These are phyloP conservation scores for Misopates orontium DNA, from an alignment of 257 asterid genomes.

Conservation along the genomic window DNA sequence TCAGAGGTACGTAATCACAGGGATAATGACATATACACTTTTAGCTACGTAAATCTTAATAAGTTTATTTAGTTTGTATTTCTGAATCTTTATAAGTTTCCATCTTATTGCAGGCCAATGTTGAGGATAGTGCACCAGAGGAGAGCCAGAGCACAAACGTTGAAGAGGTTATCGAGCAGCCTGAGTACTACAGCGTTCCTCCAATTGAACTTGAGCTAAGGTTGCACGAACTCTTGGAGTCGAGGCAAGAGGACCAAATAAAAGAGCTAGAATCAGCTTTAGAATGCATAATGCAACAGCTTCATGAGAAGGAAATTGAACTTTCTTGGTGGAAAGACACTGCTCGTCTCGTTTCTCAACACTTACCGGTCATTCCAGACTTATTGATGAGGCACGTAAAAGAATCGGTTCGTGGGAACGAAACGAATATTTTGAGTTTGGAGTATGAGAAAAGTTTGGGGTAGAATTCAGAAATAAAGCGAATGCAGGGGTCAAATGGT, in stretches of 20 bases:
- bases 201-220: slow-evolving; percentile 62
- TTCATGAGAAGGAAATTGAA: slow-evolving; percentile 52
- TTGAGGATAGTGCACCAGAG: slow-evolving; percentile 47
- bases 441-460: slow-evolving; percentile 25
- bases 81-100: background rate
- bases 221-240: slow-evolving; percentile 54
- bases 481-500: background rate
- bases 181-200: slow-evolving; percentile 44
- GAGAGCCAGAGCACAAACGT: slow-evolving; percentile 30
- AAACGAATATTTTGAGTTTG: slow-evolving; percentile 22
- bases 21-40: too few relatives aligned
- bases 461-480: background rate
- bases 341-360: slow-evolving; percentile 44
- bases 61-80: too few relatives aligned
- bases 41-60: too few relatives aligned
- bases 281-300: slow-evolving; percentile 47
- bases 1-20: slow-evolving; percentile 56
- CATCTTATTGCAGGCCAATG: slow-evolving; percentile 35
- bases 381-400: slow-evolving; percentile 23
- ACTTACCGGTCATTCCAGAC: slow-evolving; percentile 35
- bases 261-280: slow-evolving; percentile 62
- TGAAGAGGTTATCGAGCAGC: slow-evolving; percentile 32
- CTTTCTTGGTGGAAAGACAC: slow-evolving; percentile 69
- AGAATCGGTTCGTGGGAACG: background rate
- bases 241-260: slow-evolving; percentile 60